These are phyloP conservation scores for Apiospora phragmitis DNA, from an alignment of 2,329 filamentous ascomycete species.

Conservation along the genomic window DNA sequence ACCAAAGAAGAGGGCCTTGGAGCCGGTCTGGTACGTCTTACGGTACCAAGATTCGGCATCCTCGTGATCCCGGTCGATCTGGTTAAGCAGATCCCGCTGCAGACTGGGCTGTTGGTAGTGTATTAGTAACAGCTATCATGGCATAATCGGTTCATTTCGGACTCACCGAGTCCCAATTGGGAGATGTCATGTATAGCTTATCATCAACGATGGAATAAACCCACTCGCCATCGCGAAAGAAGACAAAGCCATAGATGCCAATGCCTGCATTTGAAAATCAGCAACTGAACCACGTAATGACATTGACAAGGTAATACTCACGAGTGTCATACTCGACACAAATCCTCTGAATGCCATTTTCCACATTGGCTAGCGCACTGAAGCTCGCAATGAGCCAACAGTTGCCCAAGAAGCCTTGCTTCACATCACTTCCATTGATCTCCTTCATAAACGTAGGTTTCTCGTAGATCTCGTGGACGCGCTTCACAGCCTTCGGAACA, in stretches of 20 bases:
- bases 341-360: conserved; percentile 67
- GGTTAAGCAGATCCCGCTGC: conserved; percentile 72
- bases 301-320: conserved; percentile 28
- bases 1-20: conserved; percentile 76
- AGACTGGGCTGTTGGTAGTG: conserved; percentile 52
- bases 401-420: conserved; percentile 76
- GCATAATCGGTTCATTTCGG: background rate
- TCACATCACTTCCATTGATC: conserved; percentile 71
- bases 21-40: conserved; percentile 72
- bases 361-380: conserved; percentile 73
- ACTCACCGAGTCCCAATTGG: conserved; percentile 70
- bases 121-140: background rate
- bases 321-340: conserved; percentile 74
- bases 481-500: conserved; percentile 73
- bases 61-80: conserved; percentile 71
- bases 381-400: conserved; percentile 83
- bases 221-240: conserved; percentile 87
- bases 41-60: conserved; percentile 72
- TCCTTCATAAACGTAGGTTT: conserved; percentile 68
- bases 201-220: conserved; percentile 90
- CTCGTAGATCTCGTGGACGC: conserved; percentile 73
- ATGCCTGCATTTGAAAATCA: conserved; percentile 56
- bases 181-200: conserved; percentile 81
- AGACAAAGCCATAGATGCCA: conserved; percentile 88
- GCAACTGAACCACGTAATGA: conserved; percentile 18